Evolutionary conservation across 2,329 filamentous ascomycete genomes (phyloP).

Genomic region (Diaporthe caulivora): DNA sequence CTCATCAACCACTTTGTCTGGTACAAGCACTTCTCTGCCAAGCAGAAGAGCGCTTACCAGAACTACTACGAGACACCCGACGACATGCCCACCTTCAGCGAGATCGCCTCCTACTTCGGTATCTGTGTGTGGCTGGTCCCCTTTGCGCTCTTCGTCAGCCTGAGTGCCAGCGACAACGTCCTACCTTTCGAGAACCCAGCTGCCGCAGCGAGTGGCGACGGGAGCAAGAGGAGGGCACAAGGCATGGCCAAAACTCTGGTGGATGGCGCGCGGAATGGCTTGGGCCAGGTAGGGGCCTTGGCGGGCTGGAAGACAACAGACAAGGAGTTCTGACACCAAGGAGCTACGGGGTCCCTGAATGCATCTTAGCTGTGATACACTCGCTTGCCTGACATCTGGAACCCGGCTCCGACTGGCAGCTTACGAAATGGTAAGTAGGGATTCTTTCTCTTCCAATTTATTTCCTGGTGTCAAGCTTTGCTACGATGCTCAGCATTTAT

Average conservation of each 20-base stretch:
- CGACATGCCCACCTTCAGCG: slow-evolving; percentile 84
- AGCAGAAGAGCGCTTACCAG: slow-evolving; percentile 68
- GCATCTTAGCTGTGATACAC: background rate
- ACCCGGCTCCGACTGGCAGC: slow-evolving; percentile 1
- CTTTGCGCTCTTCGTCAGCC: slow-evolving; percentile 92
- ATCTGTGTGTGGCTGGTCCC: slow-evolving; percentile 97
- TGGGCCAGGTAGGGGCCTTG: slow-evolving; percentile 59
- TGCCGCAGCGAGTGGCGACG: slow-evolving; percentile 53
- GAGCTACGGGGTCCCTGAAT: background rate
- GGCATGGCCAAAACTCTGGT: slow-evolving; percentile 77
- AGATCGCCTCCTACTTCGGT: slow-evolving; percentile 96
- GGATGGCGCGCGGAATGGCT: slow-evolving; percentile 66
- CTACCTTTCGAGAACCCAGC: slow-evolving; percentile 87
- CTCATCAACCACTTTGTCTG: slow-evolving; percentile 93
- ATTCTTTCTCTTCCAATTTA: no score
- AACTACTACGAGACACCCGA: slow-evolving; percentile 72
- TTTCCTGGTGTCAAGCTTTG: background rate
- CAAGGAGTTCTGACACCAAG: slow-evolving; percentile 49
- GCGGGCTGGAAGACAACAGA: slow-evolving; percentile 57
- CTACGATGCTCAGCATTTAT: slow-evolving; percentile 4
- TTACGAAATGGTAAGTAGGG: slow-evolving; percentile 19
- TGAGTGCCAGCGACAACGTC: slow-evolving; percentile 95
- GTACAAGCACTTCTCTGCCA: slow-evolving; percentile 90
- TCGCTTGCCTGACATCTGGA: background rate
- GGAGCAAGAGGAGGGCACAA: slow-evolving; percentile 65